phyloP scores from a whole-genome alignment of 345 rosid species.

The Eucalyptus cladocalyx region DNA sequence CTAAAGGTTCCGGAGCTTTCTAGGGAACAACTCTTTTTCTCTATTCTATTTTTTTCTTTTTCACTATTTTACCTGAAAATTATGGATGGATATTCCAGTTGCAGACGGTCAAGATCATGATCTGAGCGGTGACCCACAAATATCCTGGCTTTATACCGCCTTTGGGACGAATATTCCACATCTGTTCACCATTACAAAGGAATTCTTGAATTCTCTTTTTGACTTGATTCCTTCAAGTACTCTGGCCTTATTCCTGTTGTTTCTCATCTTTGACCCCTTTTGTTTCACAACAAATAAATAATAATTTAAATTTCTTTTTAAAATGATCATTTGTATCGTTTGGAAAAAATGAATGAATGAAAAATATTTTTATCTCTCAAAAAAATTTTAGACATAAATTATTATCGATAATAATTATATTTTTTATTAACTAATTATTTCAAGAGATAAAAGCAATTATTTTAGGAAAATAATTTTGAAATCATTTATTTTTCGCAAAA shows the following conservation, averaged over 20 bases:
- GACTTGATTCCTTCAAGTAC: constrained; percentile 41
- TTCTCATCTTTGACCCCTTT: constrained; percentile 3
- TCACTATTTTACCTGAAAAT: constrained; percentile 51
- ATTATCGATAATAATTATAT: too few relatives aligned
- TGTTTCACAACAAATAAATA: too few relatives aligned
- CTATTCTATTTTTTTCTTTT: neutral
- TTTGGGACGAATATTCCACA: constrained; percentile 75
- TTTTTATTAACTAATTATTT: too few relatives aligned
- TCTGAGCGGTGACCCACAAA: constrained; percentile 86
- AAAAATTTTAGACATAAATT: too few relatives aligned
- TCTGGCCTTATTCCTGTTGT: constrained; percentile 63
- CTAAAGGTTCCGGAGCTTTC: neutral
- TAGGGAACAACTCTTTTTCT: neutral
- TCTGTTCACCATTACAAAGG: constrained; percentile 80
- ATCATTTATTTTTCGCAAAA: too few relatives aligned
- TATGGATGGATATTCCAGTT: constrained; percentile 64
- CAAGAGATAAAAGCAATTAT: neutral
- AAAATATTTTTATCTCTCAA: neutral
- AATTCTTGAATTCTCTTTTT: constrained; percentile 70
- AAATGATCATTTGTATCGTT: too few relatives aligned
- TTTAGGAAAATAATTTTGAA: too few relatives aligned
- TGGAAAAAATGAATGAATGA: fast-evolving
- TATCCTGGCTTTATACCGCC: constrained; percentile 65
- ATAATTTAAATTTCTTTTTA: too few relatives aligned
- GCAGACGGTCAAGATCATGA: constrained; percentile 61